A percentile compares a stretch with the other conserved stretches of the same genome.
phyloP scores from a whole-genome alignment of 441 rosid genomes.

The Isatis lusitanica region DNA sequence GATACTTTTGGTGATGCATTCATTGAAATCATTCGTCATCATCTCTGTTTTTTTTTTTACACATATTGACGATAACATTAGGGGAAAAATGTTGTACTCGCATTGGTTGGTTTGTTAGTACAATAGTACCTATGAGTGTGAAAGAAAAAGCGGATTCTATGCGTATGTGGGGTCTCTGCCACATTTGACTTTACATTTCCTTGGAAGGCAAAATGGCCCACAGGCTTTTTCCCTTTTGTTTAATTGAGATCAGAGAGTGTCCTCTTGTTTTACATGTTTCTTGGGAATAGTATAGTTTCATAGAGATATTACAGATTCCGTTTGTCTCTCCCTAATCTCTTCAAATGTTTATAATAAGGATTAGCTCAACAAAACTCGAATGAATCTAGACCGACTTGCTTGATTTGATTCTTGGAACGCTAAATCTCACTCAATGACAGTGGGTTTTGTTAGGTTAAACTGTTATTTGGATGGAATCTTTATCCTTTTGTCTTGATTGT shows the following conservation, averaged over 20 bases:
- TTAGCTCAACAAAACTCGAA: background rate
- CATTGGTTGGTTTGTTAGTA: conserved; percentile 25
- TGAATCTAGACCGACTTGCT: background rate
- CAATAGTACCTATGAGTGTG: conserved; percentile 17
- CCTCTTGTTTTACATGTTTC: background rate
- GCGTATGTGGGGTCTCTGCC: conserved; percentile 27
- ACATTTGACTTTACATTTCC: background rate
- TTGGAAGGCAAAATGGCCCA: conserved; percentile 22
- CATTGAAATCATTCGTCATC: conserved; percentile 1
- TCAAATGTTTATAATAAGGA: background rate
- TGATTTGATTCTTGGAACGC: background rate
- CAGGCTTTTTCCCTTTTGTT: background rate
- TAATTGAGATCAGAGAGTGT: background rate
- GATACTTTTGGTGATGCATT: conserved; percentile 10
- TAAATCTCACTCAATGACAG: background rate
- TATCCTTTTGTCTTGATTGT: background rate
- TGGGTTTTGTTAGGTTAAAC: background rate
- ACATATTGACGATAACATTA: background rate
- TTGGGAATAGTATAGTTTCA: background rate
- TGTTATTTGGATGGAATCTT: background rate
- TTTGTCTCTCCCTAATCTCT: background rate
- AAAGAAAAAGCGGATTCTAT: conserved; percentile 13
- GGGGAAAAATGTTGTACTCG: background rate
- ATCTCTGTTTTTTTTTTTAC: background rate
- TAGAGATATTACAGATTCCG: background rate